Evolutionary conservation across 768 basidiomycete genomes (phyloP).

Genomic region (Mycena leptocephala): DNA sequence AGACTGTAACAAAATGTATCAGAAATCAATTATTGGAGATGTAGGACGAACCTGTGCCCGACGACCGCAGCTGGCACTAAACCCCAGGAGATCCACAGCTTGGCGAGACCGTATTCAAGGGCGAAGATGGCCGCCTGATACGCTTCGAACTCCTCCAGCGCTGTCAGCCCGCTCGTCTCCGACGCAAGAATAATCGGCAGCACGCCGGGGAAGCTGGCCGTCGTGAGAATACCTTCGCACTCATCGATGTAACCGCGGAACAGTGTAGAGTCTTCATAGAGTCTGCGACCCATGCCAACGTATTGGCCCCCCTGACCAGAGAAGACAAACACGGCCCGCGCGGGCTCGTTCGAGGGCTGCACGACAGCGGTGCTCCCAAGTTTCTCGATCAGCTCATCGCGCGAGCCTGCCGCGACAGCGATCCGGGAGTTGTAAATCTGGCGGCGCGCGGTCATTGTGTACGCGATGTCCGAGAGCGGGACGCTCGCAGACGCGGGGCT

Average conservation of each 20-base stretch:
- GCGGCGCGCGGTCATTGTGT: slow-evolving; percentile 80
- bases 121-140: slow-evolving; percentile 70
- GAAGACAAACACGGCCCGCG: slow-evolving; percentile 59
- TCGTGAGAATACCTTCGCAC: slow-evolving; percentile 68
- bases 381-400: slow-evolving; percentile 63
- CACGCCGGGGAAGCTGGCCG: slow-evolving; percentile 68
- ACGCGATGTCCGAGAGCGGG: slow-evolving; percentile 68
- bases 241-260: slow-evolving; percentile 72
- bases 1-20: slow-evolving; percentile 60
- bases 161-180: slow-evolving; percentile 37
- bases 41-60: slow-evolving; percentile 84
- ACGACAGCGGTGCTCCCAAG: slow-evolving; percentile 46
- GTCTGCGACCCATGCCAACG: slow-evolving; percentile 71
- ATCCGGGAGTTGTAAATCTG: slow-evolving; percentile 70
- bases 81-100: slow-evolving; percentile 82
- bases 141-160: slow-evolving; percentile 58
- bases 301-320: slow-evolving; percentile 84
- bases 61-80: slow-evolving; percentile 71
- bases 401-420: slow-evolving; percentile 61
- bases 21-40: background rate
- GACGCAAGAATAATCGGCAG: slow-evolving; percentile 57
- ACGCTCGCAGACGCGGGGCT: slow-evolving; percentile 39
- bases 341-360: slow-evolving; percentile 24
- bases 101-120: slow-evolving; percentile 58
- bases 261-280: slow-evolving; percentile 66